These are phyloP conservation scores for Phytophthora foliorum DNA, from an alignment of 352 stramenopile genomes.

Conservation along the genomic window DNA sequence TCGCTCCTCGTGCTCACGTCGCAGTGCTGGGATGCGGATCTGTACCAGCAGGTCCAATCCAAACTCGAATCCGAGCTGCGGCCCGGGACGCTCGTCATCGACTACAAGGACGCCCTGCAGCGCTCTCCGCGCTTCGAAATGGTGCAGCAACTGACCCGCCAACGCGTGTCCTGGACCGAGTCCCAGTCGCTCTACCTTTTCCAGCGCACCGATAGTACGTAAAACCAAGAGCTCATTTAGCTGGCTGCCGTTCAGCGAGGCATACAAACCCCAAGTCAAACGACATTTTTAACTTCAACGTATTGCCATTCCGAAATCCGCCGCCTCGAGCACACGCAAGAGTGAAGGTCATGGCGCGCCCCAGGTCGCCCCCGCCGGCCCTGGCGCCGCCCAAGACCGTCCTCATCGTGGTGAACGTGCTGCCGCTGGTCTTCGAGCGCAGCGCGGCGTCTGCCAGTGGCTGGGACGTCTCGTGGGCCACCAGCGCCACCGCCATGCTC, in stretches of 20 bases:
- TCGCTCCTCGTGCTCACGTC: constrained; percentile 63
- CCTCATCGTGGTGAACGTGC: constrained; percentile 84
- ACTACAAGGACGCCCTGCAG: constrained; percentile 59
- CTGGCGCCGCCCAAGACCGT: constrained; percentile 55
- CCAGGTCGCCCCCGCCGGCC: background rate
- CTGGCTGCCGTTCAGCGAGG: constrained; percentile 9
- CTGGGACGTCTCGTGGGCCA: constrained; percentile 79
- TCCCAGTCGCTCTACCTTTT: constrained; percentile 55
- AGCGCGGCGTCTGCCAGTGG: constrained; percentile 44
- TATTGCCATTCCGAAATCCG: constrained; percentile 24
- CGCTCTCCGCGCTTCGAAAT: constrained; percentile 38
- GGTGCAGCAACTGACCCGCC: constrained; percentile 23
- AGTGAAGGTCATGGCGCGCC: constrained; percentile 29
- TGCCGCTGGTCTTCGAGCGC: constrained; percentile 79
- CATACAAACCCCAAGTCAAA: constrained; percentile 27
- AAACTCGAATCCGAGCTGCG: constrained; percentile 60
- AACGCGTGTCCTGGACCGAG: constrained; percentile 57
- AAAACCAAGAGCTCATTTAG: too few relatives aligned
- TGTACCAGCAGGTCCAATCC: constrained; percentile 42
- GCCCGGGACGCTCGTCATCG: constrained; percentile 46
- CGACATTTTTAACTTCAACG: constrained; percentile 2
- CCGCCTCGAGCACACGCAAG: constrained; percentile 6
- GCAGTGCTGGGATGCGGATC: constrained; percentile 62
- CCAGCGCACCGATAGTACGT: constrained; percentile 14
- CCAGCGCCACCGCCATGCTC: constrained; percentile 77